These are phyloP conservation scores for Selenicereus undatus DNA, from an alignment of 148 eudicot genomes.

Conservation along the genomic window DNA sequence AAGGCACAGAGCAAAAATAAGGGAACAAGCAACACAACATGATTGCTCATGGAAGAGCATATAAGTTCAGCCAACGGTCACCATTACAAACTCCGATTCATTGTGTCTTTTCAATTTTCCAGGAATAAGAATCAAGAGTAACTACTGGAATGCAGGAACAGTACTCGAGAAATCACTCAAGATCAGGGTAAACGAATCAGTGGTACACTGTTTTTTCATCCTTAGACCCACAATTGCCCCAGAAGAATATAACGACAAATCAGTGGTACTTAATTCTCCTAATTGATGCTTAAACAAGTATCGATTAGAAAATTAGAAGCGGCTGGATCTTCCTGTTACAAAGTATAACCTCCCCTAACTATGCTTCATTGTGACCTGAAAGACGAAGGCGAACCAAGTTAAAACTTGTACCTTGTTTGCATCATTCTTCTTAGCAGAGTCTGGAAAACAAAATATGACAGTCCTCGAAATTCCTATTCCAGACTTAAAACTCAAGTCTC, in stretches of 20 bases:
- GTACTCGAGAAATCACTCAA: too few species aligned
- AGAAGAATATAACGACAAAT: background rate
- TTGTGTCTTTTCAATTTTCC: too few species aligned
- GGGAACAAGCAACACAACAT: background rate
- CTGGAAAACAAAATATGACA: background rate
- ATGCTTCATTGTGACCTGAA: background rate
- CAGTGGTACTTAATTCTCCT: background rate
- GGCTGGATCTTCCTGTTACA: background rate
- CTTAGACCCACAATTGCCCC: background rate
- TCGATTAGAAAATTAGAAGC: background rate
- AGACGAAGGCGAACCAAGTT: background rate
- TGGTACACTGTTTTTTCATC: background rate
- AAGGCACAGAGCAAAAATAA: background rate
- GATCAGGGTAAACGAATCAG: background rate
- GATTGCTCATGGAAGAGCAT: background rate
- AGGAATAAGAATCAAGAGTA: too few species aligned
- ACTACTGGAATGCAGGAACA: too few species aligned
- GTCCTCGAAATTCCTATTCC: background rate
- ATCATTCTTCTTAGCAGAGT: too few species aligned
- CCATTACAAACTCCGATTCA: too few species aligned
- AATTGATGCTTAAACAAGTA: background rate
- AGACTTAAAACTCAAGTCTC: background rate
- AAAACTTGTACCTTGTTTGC: background rate
- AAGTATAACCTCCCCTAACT: background rate
- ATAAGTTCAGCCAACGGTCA: background rate